phyloP scores from a whole-genome alignment of 495 filamentous ascomycete species.

The Articulospora tetracladia region DNA sequence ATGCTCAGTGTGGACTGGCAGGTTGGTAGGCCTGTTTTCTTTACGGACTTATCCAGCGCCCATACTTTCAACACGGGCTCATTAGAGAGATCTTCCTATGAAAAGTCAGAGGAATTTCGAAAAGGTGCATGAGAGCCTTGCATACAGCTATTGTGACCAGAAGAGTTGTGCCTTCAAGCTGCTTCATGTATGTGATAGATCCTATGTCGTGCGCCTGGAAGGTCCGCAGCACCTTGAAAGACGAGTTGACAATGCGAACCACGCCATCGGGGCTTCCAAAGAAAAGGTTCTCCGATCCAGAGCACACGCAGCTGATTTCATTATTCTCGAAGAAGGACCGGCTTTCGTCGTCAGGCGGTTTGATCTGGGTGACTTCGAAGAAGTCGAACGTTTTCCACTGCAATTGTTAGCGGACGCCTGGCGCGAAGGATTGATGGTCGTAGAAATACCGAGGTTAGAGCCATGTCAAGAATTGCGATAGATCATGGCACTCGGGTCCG shows the following conservation, averaged over 20 bases:
- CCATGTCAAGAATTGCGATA: constrained; percentile 20
- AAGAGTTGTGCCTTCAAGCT: constrained; percentile 81
- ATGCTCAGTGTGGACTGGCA: constrained; percentile 82
- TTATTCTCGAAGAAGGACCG: constrained; percentile 43
- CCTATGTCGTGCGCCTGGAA: constrained; percentile 80
- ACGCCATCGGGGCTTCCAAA: constrained; percentile 79
- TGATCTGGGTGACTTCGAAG: constrained; percentile 88
- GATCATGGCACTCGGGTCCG: constrained; percentile 13
- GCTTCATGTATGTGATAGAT: constrained; percentile 90
- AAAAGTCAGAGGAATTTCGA: constrained; percentile 1
- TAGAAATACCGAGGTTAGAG: constrained; percentile 31
- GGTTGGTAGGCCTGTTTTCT: constrained; percentile 83
- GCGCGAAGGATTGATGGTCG: not conserved
- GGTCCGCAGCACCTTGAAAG: constrained; percentile 81
- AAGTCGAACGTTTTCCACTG: constrained; percentile 99
- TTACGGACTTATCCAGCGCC: constrained; percentile 91
- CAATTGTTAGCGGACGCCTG: not conserved
- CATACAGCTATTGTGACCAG: constrained; percentile 73
- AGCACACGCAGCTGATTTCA: constrained; percentile 58
- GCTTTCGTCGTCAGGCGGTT: constrained; percentile 65
- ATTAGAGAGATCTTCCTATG: constrained; percentile 71
- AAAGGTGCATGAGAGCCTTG: constrained; percentile 7
- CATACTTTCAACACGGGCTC: constrained; percentile 92
- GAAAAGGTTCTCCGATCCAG: constrained; percentile 88
- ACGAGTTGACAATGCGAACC: constrained; percentile 78